Evolutionary conservation across 2,329 filamentous ascomycete species (phyloP).

Genomic region (Diaporthe humulicola): DNA sequence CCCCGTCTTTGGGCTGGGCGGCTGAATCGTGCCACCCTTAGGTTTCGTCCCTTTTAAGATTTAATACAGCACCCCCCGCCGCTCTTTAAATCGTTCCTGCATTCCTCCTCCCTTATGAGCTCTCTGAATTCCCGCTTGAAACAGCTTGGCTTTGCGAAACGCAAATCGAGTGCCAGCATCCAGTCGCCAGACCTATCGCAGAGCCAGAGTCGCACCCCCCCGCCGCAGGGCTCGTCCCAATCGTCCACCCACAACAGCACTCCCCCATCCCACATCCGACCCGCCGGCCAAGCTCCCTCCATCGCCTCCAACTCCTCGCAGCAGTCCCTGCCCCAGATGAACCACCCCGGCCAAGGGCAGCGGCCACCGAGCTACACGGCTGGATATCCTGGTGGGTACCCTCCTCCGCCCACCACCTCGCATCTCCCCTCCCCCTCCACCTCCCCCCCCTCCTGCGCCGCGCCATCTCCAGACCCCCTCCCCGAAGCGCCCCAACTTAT

Average conservation of each 20-base stretch:
- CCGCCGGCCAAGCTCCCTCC: slow-evolving; percentile 56
- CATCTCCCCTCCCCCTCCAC: slow-evolving; percentile 42
- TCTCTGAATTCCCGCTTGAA: slow-evolving; percentile 85
- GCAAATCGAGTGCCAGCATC: slow-evolving; percentile 76
- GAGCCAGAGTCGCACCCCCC: slow-evolving; percentile 55
- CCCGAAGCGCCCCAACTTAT: slow-evolving; percentile 28
- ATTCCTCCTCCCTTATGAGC: slow-evolving; percentile 71
- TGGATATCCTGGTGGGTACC: slow-evolving; percentile 47
- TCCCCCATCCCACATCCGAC: slow-evolving; percentile 48
- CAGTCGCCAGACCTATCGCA: slow-evolving; percentile 61
- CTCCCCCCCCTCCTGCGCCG: slow-evolving; percentile 4
- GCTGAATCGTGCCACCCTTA: slow-evolving; percentile 38
- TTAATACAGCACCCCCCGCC: slow-evolving; percentile 44
- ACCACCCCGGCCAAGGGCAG: slow-evolving; percentile 70
- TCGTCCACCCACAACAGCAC: slow-evolving; percentile 41
- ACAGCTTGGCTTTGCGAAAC: slow-evolving; percentile 85
- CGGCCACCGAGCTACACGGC: slow-evolving; percentile 75
- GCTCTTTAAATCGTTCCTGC: slow-evolving; percentile 48
- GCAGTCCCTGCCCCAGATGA: slow-evolving; percentile 70
- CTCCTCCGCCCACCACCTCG: slow-evolving; percentile 20
- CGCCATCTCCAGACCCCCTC: slow-evolving; percentile 13
- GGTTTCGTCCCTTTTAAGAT: slow-evolving; percentile 30
- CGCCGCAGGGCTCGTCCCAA: slow-evolving; percentile 48
- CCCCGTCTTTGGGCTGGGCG: slow-evolving; percentile 25
- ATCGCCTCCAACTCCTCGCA: slow-evolving; percentile 61